phyloP scores from a whole-genome alignment of 2,329 filamentous ascomycete genomes.

The Phaeosphaeriaceae sp. region DNA sequence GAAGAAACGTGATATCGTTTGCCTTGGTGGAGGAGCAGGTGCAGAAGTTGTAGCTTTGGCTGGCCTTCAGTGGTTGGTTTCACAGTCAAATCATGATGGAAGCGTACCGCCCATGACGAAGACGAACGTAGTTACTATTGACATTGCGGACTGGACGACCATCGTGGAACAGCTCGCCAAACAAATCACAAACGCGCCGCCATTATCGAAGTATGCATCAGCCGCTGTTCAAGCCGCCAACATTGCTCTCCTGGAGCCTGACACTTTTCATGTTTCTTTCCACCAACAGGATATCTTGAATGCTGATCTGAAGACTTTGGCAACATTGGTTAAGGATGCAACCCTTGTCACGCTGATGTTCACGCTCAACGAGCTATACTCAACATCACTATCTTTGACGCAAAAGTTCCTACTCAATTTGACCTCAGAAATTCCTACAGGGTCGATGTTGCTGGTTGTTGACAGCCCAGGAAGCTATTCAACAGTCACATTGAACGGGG shows the following conservation, averaged over 20 bases:
- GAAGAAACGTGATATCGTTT: constrained; percentile 54
- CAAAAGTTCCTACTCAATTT: constrained; percentile 77
- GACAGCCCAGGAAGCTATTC: constrained; percentile 96
- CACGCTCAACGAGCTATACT: constrained; percentile 94
- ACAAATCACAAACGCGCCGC: constrained; percentile 60
- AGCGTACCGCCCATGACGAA: neutral
- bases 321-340: constrained; percentile 33
- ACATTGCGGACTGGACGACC: constrained; percentile 78
- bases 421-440: constrained; percentile 62
- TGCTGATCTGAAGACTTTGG: constrained; percentile 46
- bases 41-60: constrained; percentile 71
- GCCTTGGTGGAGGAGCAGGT: constrained; percentile 69
- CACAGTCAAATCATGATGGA: constrained; percentile 2
- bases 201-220: constrained; percentile 57
- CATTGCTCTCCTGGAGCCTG: constrained; percentile 40
- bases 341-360: constrained; percentile 82
- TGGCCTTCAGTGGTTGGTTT: constrained; percentile 55
- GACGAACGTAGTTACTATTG: constrained; percentile 68
- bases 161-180: constrained; percentile 66
- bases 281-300: constrained; percentile 59
- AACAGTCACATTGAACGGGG: constrained; percentile 68
- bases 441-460: constrained; percentile 79
- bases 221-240: constrained; percentile 53
- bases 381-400: constrained; percentile 73
- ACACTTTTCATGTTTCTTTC: constrained; percentile 50